phyloP scores from a whole-genome alignment of 2,329 filamentous ascomycete genomes.

The Epicoccum sorghinum region DNA sequence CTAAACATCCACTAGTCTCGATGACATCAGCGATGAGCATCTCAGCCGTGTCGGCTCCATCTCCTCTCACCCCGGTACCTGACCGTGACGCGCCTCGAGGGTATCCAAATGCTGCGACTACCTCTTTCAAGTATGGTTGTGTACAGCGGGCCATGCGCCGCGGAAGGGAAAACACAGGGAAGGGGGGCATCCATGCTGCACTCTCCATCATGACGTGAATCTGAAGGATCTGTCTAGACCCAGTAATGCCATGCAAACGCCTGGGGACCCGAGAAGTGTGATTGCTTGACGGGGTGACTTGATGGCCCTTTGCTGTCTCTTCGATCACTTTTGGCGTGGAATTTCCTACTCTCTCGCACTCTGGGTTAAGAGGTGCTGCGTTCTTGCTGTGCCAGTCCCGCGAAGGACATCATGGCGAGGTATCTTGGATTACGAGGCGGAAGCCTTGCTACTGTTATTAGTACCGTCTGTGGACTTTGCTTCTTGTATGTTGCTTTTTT shows the following conservation, averaged over 20 bases:
- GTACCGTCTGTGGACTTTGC: conserved; percentile 34
- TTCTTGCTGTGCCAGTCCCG: conserved; percentile 3
- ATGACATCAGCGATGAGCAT: conserved; percentile 10
- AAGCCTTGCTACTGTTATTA: conserved; percentile 29
- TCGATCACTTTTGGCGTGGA: not conserved
- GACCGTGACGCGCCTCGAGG: conserved; percentile 9
- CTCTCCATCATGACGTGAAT: conserved; percentile 12
- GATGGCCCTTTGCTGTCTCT: not conserved
- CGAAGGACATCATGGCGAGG: conserved; percentile 24
- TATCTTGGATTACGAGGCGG: conserved; percentile 32
- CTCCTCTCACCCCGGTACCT: conserved; percentile 15
- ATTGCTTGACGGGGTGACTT: not conserved
- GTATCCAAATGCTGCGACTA: not conserved
- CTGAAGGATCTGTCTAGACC: conserved; percentile 10
- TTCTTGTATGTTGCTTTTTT: conserved; percentile 25
- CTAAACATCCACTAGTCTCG: conserved; percentile 4
- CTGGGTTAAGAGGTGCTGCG: not conserved
- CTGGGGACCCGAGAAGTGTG: conserved; percentile 9
- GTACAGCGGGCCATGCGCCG: not conserved
- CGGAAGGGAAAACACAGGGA: not conserved
- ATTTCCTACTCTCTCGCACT: not conserved
- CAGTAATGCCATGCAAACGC: not conserved
- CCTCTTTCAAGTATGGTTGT: conserved; percentile 1
- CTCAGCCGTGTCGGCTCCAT: conserved; percentile 4
- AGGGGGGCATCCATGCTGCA: not conserved